Conservation (phyloP, 306 rosid genomes). For the Hylodesmum podocarpum region DNA sequence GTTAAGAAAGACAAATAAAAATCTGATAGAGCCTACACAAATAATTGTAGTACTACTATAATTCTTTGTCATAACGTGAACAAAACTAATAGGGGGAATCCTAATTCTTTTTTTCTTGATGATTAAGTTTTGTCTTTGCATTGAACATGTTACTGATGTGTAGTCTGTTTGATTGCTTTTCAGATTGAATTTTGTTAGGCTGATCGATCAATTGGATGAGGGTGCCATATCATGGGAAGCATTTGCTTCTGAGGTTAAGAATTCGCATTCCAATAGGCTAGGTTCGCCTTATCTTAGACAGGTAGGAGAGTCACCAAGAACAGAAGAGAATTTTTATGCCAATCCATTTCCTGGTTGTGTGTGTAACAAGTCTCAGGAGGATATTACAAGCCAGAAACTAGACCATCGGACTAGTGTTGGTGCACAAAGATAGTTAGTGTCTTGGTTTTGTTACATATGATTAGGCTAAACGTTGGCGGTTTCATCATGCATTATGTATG, state of each 20-base stretch:
- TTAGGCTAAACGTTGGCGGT: slow-evolving; percentile 16
- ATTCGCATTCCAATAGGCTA: slow-evolving; percentile 61
- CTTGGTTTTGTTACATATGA: slow-evolving; percentile 9
- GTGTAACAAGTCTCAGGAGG: slow-evolving; percentile 62
- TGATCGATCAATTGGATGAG: slow-evolving; percentile 66
- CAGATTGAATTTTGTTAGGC: slow-evolving; percentile 76
- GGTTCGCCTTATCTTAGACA: slow-evolving; percentile 81
- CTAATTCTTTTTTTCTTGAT: not conserved
- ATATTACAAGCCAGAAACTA: slow-evolving; percentile 32
- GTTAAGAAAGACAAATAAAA: not conserved
- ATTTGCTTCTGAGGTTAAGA: slow-evolving; percentile 60
- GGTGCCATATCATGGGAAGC: slow-evolving; percentile 62
- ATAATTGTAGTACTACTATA: not conserved
- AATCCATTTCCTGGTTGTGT: slow-evolving; percentile 94
- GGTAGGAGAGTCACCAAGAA: slow-evolving; percentile 73
- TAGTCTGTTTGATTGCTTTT: not conserved
- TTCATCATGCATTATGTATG: slow-evolving; percentile 27
- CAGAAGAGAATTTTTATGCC: slow-evolving; percentile 91
- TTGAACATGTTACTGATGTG: slow-evolving; percentile 5
- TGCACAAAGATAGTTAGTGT: slow-evolving; percentile 46
- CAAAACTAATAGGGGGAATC: not conserved
- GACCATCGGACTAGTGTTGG: slow-evolving; percentile 34
- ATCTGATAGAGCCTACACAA: not conserved
- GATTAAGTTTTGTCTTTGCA: not conserved
- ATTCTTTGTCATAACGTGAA: not conserved